Percentiles rank a stretch among this genome's conserved stretches.
Evolutionary conservation across 169 alveolate species (phyloP).

Genomic region (Plasmodium knowlesi): DNA sequence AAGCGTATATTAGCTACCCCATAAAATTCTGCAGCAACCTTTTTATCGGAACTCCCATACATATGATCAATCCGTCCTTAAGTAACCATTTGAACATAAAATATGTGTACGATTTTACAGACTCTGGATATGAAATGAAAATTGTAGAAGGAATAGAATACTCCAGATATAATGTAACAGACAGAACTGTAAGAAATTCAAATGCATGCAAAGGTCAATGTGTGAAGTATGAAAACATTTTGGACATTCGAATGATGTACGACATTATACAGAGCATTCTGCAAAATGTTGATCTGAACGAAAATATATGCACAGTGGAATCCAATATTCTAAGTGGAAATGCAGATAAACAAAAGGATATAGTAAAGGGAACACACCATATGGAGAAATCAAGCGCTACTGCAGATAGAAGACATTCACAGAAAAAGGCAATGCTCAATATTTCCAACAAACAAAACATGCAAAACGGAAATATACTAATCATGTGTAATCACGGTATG

Average conservation of each 20-base stretch:
- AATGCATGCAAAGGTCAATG: not conserved
- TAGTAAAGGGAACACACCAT: not conserved
- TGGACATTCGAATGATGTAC: conserved; percentile 29
- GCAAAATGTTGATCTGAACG: not conserved
- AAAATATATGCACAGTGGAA: not conserved
- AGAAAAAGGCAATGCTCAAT: not conserved
- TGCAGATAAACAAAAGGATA: not conserved
- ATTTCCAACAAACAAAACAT: not conserved
- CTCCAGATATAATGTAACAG: conserved; percentile 14
- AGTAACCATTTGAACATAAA: conserved; percentile 16
- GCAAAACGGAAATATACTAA: conserved; percentile 13
- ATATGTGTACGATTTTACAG: conserved; percentile 61
- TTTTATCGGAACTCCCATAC: conserved; percentile 37
- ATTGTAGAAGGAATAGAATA: conserved; percentile 7
- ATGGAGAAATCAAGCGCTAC: not conserved
- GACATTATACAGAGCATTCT: conserved; percentile 20
- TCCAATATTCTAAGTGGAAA: not conserved
- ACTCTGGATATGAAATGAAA: conserved; percentile 13
- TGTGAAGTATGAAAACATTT: conserved; percentile 15
- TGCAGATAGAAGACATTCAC: not conserved
- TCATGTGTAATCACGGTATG: conserved; percentile 66
- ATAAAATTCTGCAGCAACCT: conserved; percentile 24
- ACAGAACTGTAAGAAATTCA: conserved; percentile 16
- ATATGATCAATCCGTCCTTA: conserved; percentile 27
- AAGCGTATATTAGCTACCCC: conserved; percentile 36